Evolutionary conservation across 78 protist genomes (phyloP).

Genomic region (Dictyostelium firmibasis): DNA sequence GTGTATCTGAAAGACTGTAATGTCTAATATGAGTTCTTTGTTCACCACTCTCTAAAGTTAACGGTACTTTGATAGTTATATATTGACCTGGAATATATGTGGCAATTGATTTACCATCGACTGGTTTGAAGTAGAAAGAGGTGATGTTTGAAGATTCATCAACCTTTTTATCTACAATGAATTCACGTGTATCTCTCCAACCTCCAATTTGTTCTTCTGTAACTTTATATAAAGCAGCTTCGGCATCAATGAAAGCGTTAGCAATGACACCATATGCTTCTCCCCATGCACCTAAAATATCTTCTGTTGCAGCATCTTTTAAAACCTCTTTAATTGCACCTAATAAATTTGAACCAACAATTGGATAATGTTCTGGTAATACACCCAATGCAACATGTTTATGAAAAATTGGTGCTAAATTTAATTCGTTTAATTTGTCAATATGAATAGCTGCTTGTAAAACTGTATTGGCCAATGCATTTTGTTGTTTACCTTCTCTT

Average conservation of each 20-base stretch:
- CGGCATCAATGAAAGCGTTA: conserved; percentile 17
- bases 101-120: conserved; percentile 6
- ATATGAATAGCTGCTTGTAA: conserved; percentile 28
- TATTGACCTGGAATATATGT: conserved; percentile 56
- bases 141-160: background rate
- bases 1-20: background rate
- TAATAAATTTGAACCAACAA: conserved; percentile 27
- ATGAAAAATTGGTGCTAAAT: conserved; percentile 22
- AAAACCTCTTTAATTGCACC: conserved; percentile 13
- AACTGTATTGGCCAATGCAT: conserved; percentile 9
- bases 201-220: conserved; percentile 2
- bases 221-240: background rate
- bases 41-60: background rate
- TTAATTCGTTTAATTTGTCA: conserved; percentile 2
- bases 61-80: background rate
- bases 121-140: conserved; percentile 22
- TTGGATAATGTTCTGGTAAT: conserved; percentile 41
- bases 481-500: conserved; percentile 18
- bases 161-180: conserved; percentile 3
- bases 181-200: conserved; percentile 25
- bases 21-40: conserved; percentile 9
- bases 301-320: background rate
- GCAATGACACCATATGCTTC: conserved; percentile 22
- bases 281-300: conserved; percentile 34
- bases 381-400: conserved; percentile 38